Conservation (phyloP, 106 monocot genomes). For the Platanthera zijinensis region DNA sequence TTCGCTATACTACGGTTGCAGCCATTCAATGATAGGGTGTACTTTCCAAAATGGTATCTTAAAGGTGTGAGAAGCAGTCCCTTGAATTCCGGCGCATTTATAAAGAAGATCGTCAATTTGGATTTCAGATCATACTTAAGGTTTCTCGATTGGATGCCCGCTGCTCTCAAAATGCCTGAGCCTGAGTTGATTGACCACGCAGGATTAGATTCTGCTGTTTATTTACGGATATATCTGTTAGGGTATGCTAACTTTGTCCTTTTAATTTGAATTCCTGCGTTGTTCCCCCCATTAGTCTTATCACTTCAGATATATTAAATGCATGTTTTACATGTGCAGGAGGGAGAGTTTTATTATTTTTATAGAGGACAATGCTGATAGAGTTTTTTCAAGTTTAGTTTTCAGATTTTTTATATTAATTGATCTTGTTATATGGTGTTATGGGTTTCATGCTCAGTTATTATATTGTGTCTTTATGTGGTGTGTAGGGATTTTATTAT, state of each 20-base stretch:
- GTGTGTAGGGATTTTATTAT: not conserved
- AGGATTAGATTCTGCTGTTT: constrained; percentile 95
- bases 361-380: too few species aligned
- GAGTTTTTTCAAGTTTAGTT: not conserved
- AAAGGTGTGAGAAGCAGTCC: constrained; percentile 73
- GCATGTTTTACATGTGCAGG: not conserved
- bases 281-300: not conserved
- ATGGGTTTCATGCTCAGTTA: not conserved
- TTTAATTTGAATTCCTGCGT: not conserved
- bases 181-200: constrained; percentile 96
- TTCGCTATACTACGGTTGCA: constrained; percentile 83
- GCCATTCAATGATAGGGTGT: constrained; percentile 89
- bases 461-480: too few species aligned
- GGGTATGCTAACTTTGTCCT: constrained; percentile 30
- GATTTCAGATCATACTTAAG: constrained; percentile 70
- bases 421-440: not conserved
- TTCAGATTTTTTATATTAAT: not conserved
- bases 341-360: not conserved
- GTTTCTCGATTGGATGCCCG: constrained; percentile 89
- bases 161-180: constrained; percentile 98
- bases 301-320: not conserved
- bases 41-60: constrained; percentile 99
- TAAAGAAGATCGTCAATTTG: constrained; percentile 69
- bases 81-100: constrained; percentile 29
- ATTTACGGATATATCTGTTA: constrained; percentile 64